Evolutionary conservation across 75 land plant species (phyloP).

Genomic region (Picea sitchensis): DNA sequence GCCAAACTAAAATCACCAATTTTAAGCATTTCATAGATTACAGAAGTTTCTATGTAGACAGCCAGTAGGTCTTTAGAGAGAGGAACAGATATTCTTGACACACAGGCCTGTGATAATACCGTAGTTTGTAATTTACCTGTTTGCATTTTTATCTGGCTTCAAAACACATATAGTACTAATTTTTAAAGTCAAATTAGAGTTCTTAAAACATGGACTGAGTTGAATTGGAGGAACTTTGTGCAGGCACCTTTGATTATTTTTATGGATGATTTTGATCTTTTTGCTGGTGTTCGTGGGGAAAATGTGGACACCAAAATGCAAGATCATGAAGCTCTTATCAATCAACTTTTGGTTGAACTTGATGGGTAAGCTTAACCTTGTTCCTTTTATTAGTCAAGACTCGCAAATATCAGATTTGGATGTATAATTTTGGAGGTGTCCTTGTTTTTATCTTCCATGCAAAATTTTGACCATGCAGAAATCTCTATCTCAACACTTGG

Average conservation of each 20-base stretch:
- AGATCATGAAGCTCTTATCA: slow-evolving; percentile 85
- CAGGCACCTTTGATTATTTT: slow-evolving; percentile 93
- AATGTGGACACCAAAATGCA: slow-evolving; percentile 47
- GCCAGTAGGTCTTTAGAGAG: background rate
- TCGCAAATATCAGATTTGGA: too few relatives aligned
- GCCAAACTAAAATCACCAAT: background rate
- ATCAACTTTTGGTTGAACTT: slow-evolving; percentile 98
- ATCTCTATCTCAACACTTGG: too few relatives aligned
- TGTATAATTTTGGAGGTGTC: too few relatives aligned
- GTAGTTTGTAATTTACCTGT: background rate
- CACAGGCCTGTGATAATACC: too few relatives aligned
- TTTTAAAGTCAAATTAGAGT: background rate
- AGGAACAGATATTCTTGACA: background rate
- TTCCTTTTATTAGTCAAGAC: too few relatives aligned
- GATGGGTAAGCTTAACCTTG: slow-evolving; percentile 62
- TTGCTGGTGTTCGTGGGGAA: slow-evolving; percentile 87
- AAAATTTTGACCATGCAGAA: too few relatives aligned
- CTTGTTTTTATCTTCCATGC: too few relatives aligned
- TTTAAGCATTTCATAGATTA: background rate
- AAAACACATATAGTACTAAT: background rate
- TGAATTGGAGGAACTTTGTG: background rate
- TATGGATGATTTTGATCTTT: slow-evolving; percentile 86
- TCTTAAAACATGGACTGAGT: background rate
- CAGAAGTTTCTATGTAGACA: background rate
- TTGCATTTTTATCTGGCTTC: background rate